A percentile compares a stretch with the other conserved stretches of the same genome.
Evolutionary conservation across 176 grass and related monocot genomes (phyloP).

Genomic region (Tillandsia fasciculata): DNA sequence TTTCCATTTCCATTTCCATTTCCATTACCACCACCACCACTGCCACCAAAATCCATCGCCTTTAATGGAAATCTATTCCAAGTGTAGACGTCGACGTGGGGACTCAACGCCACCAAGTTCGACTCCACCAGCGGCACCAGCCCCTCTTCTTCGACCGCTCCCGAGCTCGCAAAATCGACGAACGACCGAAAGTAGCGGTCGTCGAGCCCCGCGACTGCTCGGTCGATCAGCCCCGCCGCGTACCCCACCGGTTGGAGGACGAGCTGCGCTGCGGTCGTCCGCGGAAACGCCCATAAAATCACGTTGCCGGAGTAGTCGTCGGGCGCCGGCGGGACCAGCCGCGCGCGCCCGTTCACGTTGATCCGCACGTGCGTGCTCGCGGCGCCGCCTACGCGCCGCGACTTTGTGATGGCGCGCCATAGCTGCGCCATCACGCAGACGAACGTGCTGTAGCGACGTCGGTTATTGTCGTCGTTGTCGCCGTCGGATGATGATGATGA

Average conservation of each 20-base stretch:
- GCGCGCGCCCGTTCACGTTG: constrained; percentile 44
- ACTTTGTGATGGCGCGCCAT: constrained; percentile 40
- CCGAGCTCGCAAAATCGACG: constrained; percentile 49
- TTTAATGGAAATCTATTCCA: constrained; percentile 56
- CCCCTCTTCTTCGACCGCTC: constrained; percentile 23
- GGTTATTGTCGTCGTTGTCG: too few species aligned
- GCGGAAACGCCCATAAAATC: constrained; percentile 60
- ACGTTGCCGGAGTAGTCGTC: constrained; percentile 52
- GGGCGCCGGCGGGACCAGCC: constrained; percentile 22
- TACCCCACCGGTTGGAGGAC: constrained; percentile 25
- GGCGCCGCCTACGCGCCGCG: constrained; percentile 16
- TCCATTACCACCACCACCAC: too few species aligned
- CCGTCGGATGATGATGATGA: constrained; percentile 10
- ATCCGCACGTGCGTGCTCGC: constrained; percentile 33
- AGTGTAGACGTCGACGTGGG: constrained; percentile 60
- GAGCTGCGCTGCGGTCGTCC: constrained; percentile 29
- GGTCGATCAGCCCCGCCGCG: constrained; percentile 44
- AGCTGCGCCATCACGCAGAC: constrained; percentile 50
- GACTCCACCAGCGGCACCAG: constrained; percentile 35
- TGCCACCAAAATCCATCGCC: constrained; percentile 31
- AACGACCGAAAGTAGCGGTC: constrained; percentile 54
- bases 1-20: too few species aligned
- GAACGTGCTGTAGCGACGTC: constrained; percentile 40
- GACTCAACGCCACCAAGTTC: constrained; percentile 31
- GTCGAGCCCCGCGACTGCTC: constrained; percentile 30